Conservation (phyloP, 306 rosid genomes). For the Prunus fruticosa region DNA sequence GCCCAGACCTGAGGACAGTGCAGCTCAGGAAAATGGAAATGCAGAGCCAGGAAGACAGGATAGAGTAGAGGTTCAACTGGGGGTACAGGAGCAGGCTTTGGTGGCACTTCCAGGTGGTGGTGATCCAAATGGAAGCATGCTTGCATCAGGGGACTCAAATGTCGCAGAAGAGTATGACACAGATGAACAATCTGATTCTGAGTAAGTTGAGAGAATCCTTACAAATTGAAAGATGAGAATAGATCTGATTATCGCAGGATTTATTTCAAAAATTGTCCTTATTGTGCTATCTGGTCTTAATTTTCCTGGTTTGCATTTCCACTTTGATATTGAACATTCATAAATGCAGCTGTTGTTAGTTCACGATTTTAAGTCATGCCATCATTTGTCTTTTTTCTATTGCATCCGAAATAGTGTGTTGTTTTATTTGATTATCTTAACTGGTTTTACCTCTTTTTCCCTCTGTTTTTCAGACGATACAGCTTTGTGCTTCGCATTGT, state of each 20-base stretch:
- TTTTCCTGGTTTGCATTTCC: neutral
- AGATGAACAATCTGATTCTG: conserved; percentile 92
- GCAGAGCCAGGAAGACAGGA: conserved; percentile 90
- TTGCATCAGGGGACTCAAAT: conserved; percentile 50
- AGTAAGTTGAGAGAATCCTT: conserved; percentile 53
- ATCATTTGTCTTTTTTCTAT: neutral
- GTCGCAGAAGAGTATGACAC: conserved; percentile 63
- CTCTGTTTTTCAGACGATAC: conserved; percentile 49
- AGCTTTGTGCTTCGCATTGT: conserved; percentile 90
- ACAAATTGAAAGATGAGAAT: neutral
- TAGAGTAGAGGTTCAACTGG: conserved; percentile 66
- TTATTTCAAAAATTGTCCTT: neutral
- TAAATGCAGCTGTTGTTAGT: neutral
- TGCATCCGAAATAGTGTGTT: neutral
- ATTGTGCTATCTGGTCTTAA: neutral
- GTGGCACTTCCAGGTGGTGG: conserved; percentile 56
- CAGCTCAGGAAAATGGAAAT: conserved; percentile 75
- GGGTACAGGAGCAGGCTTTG: conserved; percentile 61
- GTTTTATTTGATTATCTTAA: neutral
- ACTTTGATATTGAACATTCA: neutral
- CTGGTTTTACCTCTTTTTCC: conserved; percentile 1
- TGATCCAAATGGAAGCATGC: conserved; percentile 46
- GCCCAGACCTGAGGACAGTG: conserved; percentile 80
- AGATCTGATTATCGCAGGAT: too few relatives aligned
- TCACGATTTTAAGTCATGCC: neutral